phyloP scores from a whole-genome alignment of 1,139 yeast species.

The Candida neerlandica region DNA sequence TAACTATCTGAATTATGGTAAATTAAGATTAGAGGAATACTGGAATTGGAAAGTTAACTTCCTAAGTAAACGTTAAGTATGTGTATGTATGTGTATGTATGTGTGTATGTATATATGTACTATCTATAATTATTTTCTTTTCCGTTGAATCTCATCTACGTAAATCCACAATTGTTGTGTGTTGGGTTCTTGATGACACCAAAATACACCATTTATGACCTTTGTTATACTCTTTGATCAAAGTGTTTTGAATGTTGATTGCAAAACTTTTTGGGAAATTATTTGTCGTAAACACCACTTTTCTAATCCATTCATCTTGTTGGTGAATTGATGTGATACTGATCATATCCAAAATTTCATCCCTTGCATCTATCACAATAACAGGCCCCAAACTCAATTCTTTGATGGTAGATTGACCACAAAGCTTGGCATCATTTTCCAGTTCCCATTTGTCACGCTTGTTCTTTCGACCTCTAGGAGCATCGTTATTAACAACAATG shows the following conservation, averaged over 20 bases:
- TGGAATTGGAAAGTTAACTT: conserved; percentile 61
- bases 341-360: conserved; percentile 83
- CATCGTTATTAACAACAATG: conserved; percentile 65
- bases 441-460: conserved; percentile 80
- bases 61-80: conserved; percentile 5
- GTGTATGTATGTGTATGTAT: background rate
- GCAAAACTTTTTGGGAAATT: conserved; percentile 75
- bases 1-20: conserved; percentile 66
- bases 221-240: conserved; percentile 70
- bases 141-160: conserved; percentile 42
- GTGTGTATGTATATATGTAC: background rate
- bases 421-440: conserved; percentile 71
- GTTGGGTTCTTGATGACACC: conserved; percentile 73
- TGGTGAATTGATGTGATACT: conserved; percentile 72
- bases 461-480: conserved; percentile 71
- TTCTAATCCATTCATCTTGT: conserved; percentile 87
- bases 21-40: conserved; percentile 64
- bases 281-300: conserved; percentile 67
- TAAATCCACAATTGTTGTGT: conserved; percentile 66
- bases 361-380: conserved; percentile 74
- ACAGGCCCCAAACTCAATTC: conserved; percentile 67
- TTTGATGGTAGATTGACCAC: conserved; percentile 57
- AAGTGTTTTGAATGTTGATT: conserved; percentile 65
- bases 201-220: conserved; percentile 76
- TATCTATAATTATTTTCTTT: conserved; percentile 4